These are phyloP conservation scores for Euphrasia arctica DNA, from an alignment of 305 asterid species.

Conservation along the genomic window DNA sequence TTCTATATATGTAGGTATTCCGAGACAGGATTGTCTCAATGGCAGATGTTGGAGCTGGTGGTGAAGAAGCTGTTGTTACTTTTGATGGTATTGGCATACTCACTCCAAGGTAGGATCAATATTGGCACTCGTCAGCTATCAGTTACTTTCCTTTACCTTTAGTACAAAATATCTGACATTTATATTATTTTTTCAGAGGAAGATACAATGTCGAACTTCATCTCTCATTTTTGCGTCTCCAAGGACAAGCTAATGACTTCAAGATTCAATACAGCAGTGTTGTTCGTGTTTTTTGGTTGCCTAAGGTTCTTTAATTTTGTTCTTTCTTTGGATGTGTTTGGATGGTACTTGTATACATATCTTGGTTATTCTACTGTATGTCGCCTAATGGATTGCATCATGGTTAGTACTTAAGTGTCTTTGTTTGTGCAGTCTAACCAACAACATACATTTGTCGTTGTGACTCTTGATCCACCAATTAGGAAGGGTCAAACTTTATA, in stretches of 20 bases:
- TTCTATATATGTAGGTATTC: constrained; percentile 56
- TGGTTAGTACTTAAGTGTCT: constrained; percentile 23
- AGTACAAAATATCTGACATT: constrained; percentile 26
- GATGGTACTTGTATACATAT: background rate
- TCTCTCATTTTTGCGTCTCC: constrained; percentile 90
- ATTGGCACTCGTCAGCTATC: constrained; percentile 11
- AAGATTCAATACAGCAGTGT: constrained; percentile 98
- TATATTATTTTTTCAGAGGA: constrained; percentile 55
- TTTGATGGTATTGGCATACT: constrained; percentile 92
- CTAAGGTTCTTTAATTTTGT: constrained; percentile 57
- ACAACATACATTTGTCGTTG: constrained; percentile 90
- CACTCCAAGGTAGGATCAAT: constrained; percentile 75
- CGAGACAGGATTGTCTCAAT: constrained; percentile 82
- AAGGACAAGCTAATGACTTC: constrained; percentile 98
- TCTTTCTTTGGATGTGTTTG: constrained; percentile 19
- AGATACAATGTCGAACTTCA: constrained; percentile 93
- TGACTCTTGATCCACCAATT: constrained; percentile 98
- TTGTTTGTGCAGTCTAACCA: constrained; percentile 73
- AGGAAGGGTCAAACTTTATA: constrained; percentile 97
- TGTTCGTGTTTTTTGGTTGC: constrained; percentile 90
- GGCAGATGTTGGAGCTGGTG: constrained; percentile 98
- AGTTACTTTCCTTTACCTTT: constrained; percentile 15
- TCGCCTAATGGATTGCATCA: background rate
- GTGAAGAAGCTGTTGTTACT: constrained; percentile 91
- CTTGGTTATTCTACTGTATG: constrained; percentile 4